Conservation (phyloP, 306 rosid species). For the Castanopsis chinensis region DNA sequence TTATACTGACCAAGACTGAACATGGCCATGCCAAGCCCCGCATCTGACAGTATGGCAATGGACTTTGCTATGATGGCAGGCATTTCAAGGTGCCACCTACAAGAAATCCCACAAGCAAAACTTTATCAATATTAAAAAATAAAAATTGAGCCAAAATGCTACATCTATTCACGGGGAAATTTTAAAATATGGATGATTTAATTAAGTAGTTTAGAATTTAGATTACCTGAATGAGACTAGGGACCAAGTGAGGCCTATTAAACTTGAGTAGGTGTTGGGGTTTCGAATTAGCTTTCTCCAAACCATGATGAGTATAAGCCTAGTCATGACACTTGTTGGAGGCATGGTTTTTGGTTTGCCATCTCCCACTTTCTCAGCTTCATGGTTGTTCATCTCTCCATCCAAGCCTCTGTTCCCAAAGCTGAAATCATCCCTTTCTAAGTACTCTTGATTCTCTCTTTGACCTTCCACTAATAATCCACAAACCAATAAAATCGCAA, state of each 20-base stretch:
- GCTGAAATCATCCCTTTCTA: constrained; percentile 74
- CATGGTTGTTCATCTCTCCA: constrained; percentile 45
- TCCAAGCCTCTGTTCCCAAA: constrained; percentile 69
- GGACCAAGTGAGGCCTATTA: constrained; percentile 84
- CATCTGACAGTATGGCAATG: constrained; percentile 86
- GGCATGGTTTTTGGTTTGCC: constrained; percentile 65
- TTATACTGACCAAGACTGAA: constrained; percentile 85
- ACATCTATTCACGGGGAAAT: not conserved
- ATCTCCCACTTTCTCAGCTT: constrained; percentile 50
- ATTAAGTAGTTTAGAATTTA: not conserved
- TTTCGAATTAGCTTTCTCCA: constrained; percentile 92
- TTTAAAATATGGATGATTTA: not conserved
- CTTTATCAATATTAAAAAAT: constrained; percentile 4
- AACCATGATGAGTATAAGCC: constrained; percentile 92
- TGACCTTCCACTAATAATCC: constrained; percentile 48
- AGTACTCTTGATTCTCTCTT: constrained; percentile 61
- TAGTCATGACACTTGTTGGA: constrained; percentile 88
- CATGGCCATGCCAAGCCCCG: constrained; percentile 99
- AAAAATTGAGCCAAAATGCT: not conserved
- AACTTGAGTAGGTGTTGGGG: constrained; percentile 89
- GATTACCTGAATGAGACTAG: constrained; percentile 70
- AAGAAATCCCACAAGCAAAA: constrained; percentile 4
- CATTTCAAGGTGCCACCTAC: constrained; percentile 84
- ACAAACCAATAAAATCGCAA: not conserved
- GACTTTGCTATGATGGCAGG: constrained; percentile 84